Percentiles rank a stretch among this genome's conserved stretches.
phyloP scores from a whole-genome alignment of 1,284 basidiomycete genomes.

The Cryptococcus amylolentus region DNA sequence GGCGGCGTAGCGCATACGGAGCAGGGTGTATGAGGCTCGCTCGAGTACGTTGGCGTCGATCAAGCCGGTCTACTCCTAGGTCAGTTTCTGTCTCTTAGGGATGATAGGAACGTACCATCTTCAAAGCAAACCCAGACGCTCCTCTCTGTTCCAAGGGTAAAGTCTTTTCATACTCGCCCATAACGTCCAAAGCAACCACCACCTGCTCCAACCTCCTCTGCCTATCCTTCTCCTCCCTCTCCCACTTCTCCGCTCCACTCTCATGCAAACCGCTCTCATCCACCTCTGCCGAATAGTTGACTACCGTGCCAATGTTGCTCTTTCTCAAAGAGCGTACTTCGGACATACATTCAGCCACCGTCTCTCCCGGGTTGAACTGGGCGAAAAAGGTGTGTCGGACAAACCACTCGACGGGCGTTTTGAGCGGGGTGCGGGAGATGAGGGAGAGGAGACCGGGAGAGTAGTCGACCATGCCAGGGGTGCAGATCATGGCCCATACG shows the following conservation, averaged over 20 bases:
- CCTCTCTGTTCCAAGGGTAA: conserved; percentile 44
- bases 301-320: conserved; percentile 70
- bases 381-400: conserved; percentile 81
- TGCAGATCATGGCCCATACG: conserved; percentile 75
- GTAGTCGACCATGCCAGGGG: conserved; percentile 71
- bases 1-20: conserved; percentile 39
- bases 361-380: conserved; percentile 81
- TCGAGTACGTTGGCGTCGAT: neutral
- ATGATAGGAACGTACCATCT: conserved; percentile 58
- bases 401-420: conserved; percentile 63
- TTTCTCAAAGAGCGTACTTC: conserved; percentile 62
- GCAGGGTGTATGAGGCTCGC: conserved; percentile 19
- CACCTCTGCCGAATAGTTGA: conserved; percentile 83
- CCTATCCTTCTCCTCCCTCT: conserved; percentile 62
- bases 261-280: conserved; percentile 50
- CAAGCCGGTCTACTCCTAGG: conserved; percentile 10
- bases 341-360: conserved; percentile 64
- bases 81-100: conserved; percentile 34
- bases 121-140: conserved; percentile 76
- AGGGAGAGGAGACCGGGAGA: conserved; percentile 65
- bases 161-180: conserved; percentile 70
- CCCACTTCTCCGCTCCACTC: conserved; percentile 54
- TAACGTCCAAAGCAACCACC: conserved; percentile 66
- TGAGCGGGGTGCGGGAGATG: conserved; percentile 56
- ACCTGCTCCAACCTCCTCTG: conserved; percentile 61